A percentile compares a stretch with the other conserved stretches of the same genome.
phyloP scores from a whole-genome alignment of 352 stramenopile species.

The Phytophthora melonis region DNA sequence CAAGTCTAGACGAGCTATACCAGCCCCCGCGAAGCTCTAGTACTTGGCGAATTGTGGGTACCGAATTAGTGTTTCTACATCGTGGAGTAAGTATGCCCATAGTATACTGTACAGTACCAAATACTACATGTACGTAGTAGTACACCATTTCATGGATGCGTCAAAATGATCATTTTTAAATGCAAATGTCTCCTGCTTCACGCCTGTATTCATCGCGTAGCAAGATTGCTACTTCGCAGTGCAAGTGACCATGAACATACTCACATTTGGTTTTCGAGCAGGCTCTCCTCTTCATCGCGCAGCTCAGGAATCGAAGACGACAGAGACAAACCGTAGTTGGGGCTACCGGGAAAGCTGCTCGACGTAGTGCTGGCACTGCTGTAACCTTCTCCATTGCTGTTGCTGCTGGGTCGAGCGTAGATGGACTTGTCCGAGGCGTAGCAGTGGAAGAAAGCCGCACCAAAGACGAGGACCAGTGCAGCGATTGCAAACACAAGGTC shows the following conservation, averaged over 20 bases:
- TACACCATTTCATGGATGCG: too few species aligned
- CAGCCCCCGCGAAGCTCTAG: too few species aligned
- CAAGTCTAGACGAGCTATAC: too few species aligned
- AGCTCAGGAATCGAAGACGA: too few species aligned
- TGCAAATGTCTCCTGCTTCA: background rate
- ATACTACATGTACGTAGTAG: too few species aligned
- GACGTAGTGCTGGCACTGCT: conserved; percentile 40
- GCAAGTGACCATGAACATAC: background rate
- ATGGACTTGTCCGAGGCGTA: conserved; percentile 84
- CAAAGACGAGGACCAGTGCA: conserved; percentile 73
- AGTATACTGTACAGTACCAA: too few species aligned
- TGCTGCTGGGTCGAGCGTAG: conserved; percentile 36
- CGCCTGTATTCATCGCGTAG: background rate
- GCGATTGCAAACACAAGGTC: conserved; percentile 88
- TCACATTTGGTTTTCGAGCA: conserved; percentile 58
- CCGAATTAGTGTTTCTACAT: too few species aligned
- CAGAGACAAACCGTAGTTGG: conserved; percentile 44
- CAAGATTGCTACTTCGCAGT: background rate
- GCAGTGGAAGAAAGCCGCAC: conserved; percentile 78
- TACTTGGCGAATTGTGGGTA: too few species aligned
- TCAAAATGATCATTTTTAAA: conserved; percentile 33
- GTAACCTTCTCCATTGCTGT: conserved; percentile 33
- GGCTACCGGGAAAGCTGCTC: conserved; percentile 42
- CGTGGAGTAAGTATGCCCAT: too few species aligned
- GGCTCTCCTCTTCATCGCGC: conserved; percentile 64